Base-by-base conservation (phyloP, 352 stramenopile species). In the Phytophthora cryptogea region DNA sequence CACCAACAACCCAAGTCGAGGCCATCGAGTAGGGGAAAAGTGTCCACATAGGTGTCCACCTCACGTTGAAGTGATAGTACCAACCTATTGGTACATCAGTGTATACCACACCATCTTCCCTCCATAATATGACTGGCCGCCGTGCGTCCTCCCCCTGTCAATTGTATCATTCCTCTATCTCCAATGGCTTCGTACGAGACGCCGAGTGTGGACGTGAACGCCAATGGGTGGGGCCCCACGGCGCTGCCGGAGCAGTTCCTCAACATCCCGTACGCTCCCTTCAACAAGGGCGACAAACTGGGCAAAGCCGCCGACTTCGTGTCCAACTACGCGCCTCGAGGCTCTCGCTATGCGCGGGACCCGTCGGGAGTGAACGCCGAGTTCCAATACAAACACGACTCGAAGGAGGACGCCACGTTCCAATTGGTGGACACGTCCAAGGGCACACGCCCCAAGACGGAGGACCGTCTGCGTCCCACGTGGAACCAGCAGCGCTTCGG, bases 271-370 rank as follows among this genome's bases (percentile, higher is more conserved):
- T 99, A 98, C 67, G 89, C 92, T 36, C 94, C 94, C 3, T 99
- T 99, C 72, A 97, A 96, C 59, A 97, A 98, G 64, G 92, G 85
- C 33, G 95, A 99, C 81, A 95, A 97, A 63, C 76, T 98, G 8
- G 94, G 95, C 23, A 94, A 97, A 41, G 92, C 83, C 11, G 95
- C 96, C 36, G 96, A 99, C 80, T 98, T 98, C 55, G 80, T 89
- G 27, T 89, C 78, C 30, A 92, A 82, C 60, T 92, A 90, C 42
- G 81, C 72, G 55, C 72, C 73, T 11, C 78, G 81, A 47, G 76
- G 73, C 46, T 65, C 58, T 23, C 78, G 70, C 31, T 88, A 84
- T 44, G 53, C 63, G n/a, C 76, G 86, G 39, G 80, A 94, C 60
- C 85, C 85, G 46, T 92, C 83, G 36, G 87, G 90, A 39, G 76